phyloP scores from a whole-genome alignment of 768 basidiomycete species.

The Amylocystis lapponica region DNA sequence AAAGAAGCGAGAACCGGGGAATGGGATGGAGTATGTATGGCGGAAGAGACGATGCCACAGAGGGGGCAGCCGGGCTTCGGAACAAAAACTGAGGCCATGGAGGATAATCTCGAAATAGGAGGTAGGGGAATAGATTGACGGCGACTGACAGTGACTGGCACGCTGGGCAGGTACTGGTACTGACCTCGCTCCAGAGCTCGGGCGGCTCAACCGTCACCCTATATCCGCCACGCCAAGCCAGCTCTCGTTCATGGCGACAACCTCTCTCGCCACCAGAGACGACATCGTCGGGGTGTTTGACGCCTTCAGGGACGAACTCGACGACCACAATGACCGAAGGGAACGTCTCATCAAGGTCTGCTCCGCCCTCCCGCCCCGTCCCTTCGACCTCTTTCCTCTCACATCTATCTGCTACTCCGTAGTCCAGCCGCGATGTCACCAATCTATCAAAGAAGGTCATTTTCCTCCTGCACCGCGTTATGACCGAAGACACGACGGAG shows the following conservation, averaged over 20 bases:
- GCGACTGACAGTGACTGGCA: no score
- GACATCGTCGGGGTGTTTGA: slow-evolving; percentile 41
- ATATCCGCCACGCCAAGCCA: no score
- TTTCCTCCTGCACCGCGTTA: slow-evolving; percentile 81
- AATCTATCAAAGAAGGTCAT: slow-evolving; percentile 91
- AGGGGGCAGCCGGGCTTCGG: slow-evolving; percentile 69
- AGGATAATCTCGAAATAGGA: background rate
- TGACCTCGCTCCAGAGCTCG: no score
- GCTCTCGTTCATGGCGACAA: no score
- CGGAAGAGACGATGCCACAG: slow-evolving; percentile 64
- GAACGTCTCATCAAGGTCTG: slow-evolving; percentile 87
- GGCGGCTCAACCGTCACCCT: no score
- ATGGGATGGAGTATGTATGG: slow-evolving; percentile 33
- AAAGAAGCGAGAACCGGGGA: slow-evolving; percentile 41
- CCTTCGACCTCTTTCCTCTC: slow-evolving; percentile 4
- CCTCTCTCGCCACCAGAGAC: slow-evolving; percentile 9
- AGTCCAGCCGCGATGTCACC: slow-evolving; percentile 86
- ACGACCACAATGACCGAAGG: slow-evolving; percentile 79
- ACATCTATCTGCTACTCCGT: slow-evolving; percentile 2
- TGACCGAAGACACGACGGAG: slow-evolving; percentile 35
- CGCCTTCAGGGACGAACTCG: slow-evolving; percentile 64
- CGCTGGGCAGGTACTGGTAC: no score
- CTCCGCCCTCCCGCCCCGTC: background rate
- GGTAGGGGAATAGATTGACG: no score
- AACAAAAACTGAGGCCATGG: slow-evolving; percentile 52